Base-by-base conservation (phyloP, 169 alveolate species). In the Cryptosporidium tyzzeri region DNA sequence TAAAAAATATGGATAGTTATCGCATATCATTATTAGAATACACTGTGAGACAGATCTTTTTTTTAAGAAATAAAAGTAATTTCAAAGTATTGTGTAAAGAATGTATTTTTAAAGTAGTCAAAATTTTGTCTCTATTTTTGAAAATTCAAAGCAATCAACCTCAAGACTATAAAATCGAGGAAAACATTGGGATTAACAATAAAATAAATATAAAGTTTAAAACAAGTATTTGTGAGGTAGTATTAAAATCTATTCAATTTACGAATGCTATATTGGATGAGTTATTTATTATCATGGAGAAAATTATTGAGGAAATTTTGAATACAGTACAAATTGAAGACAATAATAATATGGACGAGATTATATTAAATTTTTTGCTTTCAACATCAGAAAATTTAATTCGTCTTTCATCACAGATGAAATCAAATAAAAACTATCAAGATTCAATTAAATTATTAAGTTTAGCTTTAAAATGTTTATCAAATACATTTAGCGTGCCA, bases 1-100 rank as follows among this genome's bases (percentile, higher is more conserved):
- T 73, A 4, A 73, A 58, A 39, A 73, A 73, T 23, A 73, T 73
- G 50, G 86, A 73, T 31, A 44, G 86, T 26, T 73, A 73, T 37
- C 41, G 70, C 33, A 45, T 50, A 0, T 21, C 41, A 50, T 53
- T 73, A n/a, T 21, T 73, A 18, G 71, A 50, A 12, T 51, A n/a
- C 35, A 58, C 35, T 9, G 26, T 55, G 16, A 73, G 53, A 39
- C 61, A 58, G 37, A 23, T 73, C 12, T 69, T 41, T 44, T 69
- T 69, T 41, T 21, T 69, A 41, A 41, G 6, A 16, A 45, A n/a
- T n/a, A 26, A 69, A 18, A n/a, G 4, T 12, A 73, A 18, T 12
- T 50, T 29, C 45, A n/a, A 48, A 48, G 14, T 9, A 8, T 23
- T 55, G 18, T 55, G 67, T 12, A 16, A 55, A n/a, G 26, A 8